A percentile compares a stretch with the other conserved stretches of the same genome.
These are phyloP conservation scores for Sporisorium sorghi DNA, from an alignment of 1,284 basidiomycete species.

Conservation along the genomic window DNA sequence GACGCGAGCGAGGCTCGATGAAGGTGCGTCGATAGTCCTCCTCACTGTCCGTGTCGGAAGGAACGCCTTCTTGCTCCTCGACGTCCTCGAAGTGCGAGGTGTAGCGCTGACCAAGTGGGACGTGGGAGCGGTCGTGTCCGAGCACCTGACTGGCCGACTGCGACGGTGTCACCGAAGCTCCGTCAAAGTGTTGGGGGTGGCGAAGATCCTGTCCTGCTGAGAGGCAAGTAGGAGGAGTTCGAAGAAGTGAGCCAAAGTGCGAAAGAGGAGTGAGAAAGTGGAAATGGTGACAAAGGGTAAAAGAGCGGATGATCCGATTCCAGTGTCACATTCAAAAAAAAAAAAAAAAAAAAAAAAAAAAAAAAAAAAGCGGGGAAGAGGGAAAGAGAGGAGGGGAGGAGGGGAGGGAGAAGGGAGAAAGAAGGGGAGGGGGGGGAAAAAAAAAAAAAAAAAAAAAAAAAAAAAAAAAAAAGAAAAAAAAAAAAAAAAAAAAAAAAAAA, in stretches of 20 bases:
- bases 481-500: too few species aligned
- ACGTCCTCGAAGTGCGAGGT: conserved; percentile 58
- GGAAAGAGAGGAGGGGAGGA: too few species aligned
- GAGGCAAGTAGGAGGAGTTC: not conserved
- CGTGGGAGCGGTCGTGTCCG: conserved; percentile 41
- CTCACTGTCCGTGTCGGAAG: conserved; percentile 54
- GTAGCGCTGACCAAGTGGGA: conserved; percentile 48
- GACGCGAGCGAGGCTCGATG: conserved; percentile 46
- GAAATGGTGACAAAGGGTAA: conserved; percentile 2
- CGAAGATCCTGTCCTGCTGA: conserved; percentile 30
- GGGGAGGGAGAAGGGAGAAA: too few species aligned
- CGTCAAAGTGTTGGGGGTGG: conserved; percentile 54
- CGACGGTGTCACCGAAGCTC: conserved; percentile 68
- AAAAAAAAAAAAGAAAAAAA: too few species aligned
- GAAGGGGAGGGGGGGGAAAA: too few species aligned
- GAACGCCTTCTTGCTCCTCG: conserved; percentile 50
- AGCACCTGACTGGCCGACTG: conserved; percentile 70
- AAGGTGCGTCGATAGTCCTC: conserved; percentile 54
- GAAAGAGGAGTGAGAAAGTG: conserved; percentile 1
- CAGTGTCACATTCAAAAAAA: too few species aligned
- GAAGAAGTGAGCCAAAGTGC: not conserved
- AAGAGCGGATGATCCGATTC: conserved; percentile 2
- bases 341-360: too few species aligned
- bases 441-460: too few species aligned
- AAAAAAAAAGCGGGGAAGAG: too few species aligned